Percentiles rank a stretch among this genome's conserved stretches.
Conservation (phyloP, 768 basidiomycete genomes). For the Termitomyces sp. region DNA sequence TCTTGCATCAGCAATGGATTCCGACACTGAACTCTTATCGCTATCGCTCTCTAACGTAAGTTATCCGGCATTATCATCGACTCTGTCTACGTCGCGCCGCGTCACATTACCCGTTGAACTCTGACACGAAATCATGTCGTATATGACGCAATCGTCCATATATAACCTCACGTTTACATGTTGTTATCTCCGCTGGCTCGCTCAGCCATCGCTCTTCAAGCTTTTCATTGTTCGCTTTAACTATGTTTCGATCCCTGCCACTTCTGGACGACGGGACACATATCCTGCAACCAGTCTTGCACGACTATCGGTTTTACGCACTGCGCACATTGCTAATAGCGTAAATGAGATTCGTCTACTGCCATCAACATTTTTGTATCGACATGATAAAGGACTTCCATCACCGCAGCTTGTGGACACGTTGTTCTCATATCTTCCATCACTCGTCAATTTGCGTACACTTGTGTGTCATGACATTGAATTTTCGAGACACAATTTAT, state of each 20-base stretch:
- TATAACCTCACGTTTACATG: slow-evolving; percentile 13
- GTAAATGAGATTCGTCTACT: slow-evolving; percentile 17
- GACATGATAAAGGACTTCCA: background rate
- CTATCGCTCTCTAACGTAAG: background rate
- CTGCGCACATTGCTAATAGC: slow-evolving; percentile 11
- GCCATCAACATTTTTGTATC: slow-evolving; percentile 6
- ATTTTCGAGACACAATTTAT: slow-evolving; percentile 9
- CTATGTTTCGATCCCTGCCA: background rate
- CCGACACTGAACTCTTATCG: background rate
- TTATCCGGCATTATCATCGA: background rate
- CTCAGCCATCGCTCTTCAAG: slow-evolving; percentile 20
- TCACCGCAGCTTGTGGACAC: slow-evolving; percentile 10
- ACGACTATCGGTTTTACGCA: slow-evolving; percentile 11
- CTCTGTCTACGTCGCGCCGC: background rate
- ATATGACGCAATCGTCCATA: slow-evolving; percentile 8
- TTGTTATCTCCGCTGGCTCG: slow-evolving; percentile 15
- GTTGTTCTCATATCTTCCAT: slow-evolving; percentile 15
- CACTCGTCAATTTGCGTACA: slow-evolving; percentile 12
- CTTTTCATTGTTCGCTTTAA: slow-evolving; percentile 14
- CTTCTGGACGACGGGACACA: slow-evolving; percentile 8
- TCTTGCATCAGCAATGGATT: background rate
- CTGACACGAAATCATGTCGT: slow-evolving; percentile 18
- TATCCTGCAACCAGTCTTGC: slow-evolving; percentile 3
- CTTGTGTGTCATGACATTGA: slow-evolving; percentile 18
- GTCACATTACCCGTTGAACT: slow-evolving; percentile 15